Evolutionary conservation across 441 rosid genomes (phyloP).

Genomic region (Arabidopsis hybrid): DNA sequence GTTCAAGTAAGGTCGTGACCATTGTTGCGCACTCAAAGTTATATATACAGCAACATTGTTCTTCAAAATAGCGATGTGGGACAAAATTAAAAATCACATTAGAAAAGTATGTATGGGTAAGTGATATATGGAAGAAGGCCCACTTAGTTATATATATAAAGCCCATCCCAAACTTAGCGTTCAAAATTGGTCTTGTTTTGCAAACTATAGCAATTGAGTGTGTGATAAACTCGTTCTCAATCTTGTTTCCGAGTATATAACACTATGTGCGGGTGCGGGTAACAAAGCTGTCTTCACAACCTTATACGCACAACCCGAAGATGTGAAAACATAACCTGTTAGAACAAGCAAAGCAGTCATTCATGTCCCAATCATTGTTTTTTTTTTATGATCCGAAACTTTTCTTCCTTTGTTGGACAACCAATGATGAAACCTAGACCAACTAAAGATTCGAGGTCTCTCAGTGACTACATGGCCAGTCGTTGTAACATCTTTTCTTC

Average conservation of each 20-base stretch:
- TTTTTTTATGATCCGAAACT: too few relatives aligned
- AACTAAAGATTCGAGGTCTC: background rate
- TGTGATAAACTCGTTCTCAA: background rate
- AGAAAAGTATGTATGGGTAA: background rate
- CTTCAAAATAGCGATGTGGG: background rate
- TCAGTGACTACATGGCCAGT: background rate
- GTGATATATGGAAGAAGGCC: background rate
- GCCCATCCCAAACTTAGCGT: background rate
- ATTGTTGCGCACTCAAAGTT: fast-evolving
- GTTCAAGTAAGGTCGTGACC: background rate
- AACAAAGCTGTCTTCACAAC: background rate
- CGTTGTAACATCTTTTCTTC: too few relatives aligned
- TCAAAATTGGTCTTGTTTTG: background rate
- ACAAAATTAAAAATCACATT: background rate
- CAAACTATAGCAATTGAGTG: too few relatives aligned
- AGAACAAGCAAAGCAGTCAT: background rate
- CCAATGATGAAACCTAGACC: background rate
- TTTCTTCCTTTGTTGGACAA: too few relatives aligned
- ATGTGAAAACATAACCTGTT: background rate
- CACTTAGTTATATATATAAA: background rate
- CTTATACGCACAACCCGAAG: background rate
- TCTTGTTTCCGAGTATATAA: background rate
- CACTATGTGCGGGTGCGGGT: background rate
- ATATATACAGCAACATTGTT: background rate
- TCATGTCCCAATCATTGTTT: background rate